Conservation (phyloP, 2,329 filamentous ascomycete genomes). For the Talaromyces albobiverticillius region DNA sequence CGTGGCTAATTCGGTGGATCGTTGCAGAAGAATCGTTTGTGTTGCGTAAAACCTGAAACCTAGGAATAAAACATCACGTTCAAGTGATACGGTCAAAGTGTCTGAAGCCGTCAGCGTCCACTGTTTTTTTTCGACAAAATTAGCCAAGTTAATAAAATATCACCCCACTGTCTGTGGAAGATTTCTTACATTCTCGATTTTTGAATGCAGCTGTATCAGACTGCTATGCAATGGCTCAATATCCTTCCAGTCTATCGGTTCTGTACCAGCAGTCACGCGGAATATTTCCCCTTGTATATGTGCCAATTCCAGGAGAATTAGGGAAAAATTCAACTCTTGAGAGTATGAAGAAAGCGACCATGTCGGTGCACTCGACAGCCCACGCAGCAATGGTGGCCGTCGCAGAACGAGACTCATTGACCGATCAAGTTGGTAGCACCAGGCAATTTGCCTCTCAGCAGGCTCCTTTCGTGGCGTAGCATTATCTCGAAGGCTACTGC, state of each 20-base stretch:
- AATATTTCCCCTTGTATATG: constrained; percentile 6
- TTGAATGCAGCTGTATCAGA: neutral
- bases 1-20: neutral
- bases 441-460: constrained; percentile 21
- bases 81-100: neutral
- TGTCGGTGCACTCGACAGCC: neutral
- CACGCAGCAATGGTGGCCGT: constrained; percentile 21
- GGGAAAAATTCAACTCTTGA: neutral
- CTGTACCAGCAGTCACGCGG: too few relatives aligned
- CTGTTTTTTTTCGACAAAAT: neutral
- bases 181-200: constrained; percentile 1
- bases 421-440: constrained; percentile 28
- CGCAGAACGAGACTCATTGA: constrained; percentile 25
- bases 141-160: neutral
- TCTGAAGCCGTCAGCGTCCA: neutral
- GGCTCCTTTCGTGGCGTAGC: constrained; percentile 16
- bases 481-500: neutral
- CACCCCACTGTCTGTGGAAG: too few relatives aligned
- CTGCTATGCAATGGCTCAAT: neutral
- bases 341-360: neutral
- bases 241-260: neutral
- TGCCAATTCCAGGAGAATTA: neutral
- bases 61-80: neutral
- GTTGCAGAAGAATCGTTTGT: neutral
- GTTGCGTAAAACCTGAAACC: constrained; percentile 1